phyloP scores from a whole-genome alignment of 129 eudicot genomes.

The Tagetes erecta region DNA sequence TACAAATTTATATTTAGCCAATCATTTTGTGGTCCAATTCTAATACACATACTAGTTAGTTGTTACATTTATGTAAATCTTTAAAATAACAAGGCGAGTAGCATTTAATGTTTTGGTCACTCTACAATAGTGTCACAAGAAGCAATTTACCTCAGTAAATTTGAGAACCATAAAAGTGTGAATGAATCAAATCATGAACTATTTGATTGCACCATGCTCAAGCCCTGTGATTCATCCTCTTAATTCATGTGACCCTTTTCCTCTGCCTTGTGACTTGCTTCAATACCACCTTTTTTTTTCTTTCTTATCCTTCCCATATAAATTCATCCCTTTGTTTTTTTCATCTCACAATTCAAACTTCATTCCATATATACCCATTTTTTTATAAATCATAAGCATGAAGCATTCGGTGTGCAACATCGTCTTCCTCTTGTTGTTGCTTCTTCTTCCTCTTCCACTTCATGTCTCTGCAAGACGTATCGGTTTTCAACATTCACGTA shows the following conservation, averaged over 20 bases:
- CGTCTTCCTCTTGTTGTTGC: constrained; percentile 36
- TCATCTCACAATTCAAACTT: constrained; percentile 23
- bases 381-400: constrained; percentile 29
- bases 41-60: not conserved
- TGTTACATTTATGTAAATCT: constrained; percentile 10
- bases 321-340: not conserved
- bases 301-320: constrained; percentile 17
- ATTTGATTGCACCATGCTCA: constrained; percentile 36
- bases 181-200: constrained; percentile 30
- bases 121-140: constrained; percentile 34
- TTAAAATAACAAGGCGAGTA: not conserved
- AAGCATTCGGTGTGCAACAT: constrained; percentile 23
- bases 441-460: constrained; percentile 51
- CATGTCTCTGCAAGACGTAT: constrained; percentile 53
- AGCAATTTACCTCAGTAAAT: constrained; percentile 34
- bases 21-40: constrained; percentile 43
- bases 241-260: constrained; percentile 63
- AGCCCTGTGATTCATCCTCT: constrained; percentile 53
- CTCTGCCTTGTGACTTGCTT: constrained; percentile 89
- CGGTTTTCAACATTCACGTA: constrained; percentile 48
- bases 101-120: constrained; percentile 35
- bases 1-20: constrained; percentile 18
- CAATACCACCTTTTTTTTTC: constrained; percentile 52
- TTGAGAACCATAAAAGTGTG: constrained; percentile 40
- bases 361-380: not conserved